phyloP scores from a whole-genome alignment of 768 basidiomycete species.

The Pisolithus albus region DNA sequence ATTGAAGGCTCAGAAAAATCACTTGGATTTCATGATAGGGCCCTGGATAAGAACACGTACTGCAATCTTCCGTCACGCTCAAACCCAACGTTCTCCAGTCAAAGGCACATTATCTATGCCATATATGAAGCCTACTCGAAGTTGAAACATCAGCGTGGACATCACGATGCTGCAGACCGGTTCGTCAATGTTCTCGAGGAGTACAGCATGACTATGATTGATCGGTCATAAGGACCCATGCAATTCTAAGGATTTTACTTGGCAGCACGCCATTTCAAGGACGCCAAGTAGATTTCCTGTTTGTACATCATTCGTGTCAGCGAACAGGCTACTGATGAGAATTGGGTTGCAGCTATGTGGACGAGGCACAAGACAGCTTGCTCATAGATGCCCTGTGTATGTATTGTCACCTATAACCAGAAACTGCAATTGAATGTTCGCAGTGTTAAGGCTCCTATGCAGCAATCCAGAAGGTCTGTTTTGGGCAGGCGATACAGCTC shows the following conservation, averaged over 20 bases:
- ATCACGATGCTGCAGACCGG: conserved; percentile 59
- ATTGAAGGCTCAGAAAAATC: conserved; percentile 65
- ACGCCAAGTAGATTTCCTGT: conserved; percentile 51
- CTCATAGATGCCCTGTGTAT: conserved; percentile 56
- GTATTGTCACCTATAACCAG: conserved; percentile 7
- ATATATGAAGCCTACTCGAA: conserved; percentile 50
- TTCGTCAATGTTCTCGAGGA: conserved; percentile 11
- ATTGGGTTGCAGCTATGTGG: conserved; percentile 43
- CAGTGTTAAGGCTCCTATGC: conserved; percentile 60
- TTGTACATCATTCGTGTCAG: conserved; percentile 11
- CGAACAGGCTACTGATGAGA: neutral
- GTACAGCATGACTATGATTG: neutral
- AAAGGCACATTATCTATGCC: conserved; percentile 42
- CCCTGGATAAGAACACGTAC: conserved; percentile 42
- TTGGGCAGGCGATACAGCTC: conserved; percentile 78
- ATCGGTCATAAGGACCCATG: conserved; percentile 39
- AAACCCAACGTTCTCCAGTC: conserved; percentile 48
- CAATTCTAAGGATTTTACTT: conserved; percentile 34
- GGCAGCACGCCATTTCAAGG: conserved; percentile 28
- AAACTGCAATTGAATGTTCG: neutral
- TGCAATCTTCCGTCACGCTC: conserved; percentile 41
- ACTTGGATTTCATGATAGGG: conserved; percentile 26
- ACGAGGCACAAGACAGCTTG: conserved; percentile 69
- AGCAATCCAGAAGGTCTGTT: conserved; percentile 60
- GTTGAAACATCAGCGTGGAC: conserved; percentile 34